phyloP scores from a whole-genome alignment of 2,329 filamentous ascomycete species.

The Aspergillus ochraceoroseus region DNA sequence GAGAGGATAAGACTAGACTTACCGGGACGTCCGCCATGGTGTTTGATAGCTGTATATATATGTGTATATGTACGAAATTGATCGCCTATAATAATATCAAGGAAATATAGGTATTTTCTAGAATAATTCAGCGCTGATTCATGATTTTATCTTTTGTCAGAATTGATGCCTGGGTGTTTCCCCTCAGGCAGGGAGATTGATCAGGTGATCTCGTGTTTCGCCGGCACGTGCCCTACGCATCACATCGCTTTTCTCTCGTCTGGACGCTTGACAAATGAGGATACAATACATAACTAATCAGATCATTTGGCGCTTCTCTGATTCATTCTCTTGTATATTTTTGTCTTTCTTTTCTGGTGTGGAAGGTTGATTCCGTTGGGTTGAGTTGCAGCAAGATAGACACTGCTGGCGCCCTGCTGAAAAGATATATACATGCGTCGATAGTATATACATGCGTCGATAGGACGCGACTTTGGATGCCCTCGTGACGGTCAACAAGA shows the following conservation, averaged over 20 bases:
- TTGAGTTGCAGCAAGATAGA: neutral
- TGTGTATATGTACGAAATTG: too few relatives aligned
- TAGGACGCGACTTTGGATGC: constrained; percentile 3
- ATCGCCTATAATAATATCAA: neutral
- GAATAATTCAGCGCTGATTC: neutral
- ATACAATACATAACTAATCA: too few relatives aligned
- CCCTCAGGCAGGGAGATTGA: constrained; percentile 10
- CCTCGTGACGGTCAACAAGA: constrained; percentile 16
- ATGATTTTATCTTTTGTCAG: neutral
- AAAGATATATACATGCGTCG: constrained; percentile 11
- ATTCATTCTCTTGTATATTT: neutral
- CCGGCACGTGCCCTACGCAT: constrained; percentile 17
- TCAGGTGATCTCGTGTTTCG: constrained; percentile 32
- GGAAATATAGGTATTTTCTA: neutral
- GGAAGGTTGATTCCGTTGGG: neutral
- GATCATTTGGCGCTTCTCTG: neutral
- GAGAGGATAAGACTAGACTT: constrained; percentile 14
- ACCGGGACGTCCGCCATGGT: constrained; percentile 21
- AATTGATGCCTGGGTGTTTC: neutral
- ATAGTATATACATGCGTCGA: too few relatives aligned
- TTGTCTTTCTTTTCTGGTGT: neutral
- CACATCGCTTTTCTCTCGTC: neutral
- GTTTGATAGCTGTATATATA: constrained; percentile 1
- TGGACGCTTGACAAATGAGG: neutral
- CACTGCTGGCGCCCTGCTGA: neutral